These are phyloP conservation scores for Pseudogymnoascus sp. DNA, from an alignment of 2,329 filamentous ascomycete species.

Conservation along the genomic window DNA sequence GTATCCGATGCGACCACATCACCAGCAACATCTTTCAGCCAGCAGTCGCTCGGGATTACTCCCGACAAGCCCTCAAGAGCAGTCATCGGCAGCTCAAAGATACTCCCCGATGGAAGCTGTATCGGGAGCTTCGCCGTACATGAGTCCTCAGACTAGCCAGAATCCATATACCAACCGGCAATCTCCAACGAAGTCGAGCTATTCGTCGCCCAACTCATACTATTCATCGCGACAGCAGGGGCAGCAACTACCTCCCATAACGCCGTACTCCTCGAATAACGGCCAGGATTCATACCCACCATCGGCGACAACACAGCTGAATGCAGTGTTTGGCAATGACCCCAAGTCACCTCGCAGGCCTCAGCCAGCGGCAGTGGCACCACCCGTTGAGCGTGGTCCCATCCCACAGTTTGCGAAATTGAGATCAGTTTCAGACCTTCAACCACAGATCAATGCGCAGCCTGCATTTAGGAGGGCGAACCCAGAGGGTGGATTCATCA, in stretches of 20 bases:
- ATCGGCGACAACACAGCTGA: conserved; percentile 61
- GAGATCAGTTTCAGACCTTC: conserved; percentile 61
- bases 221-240: conserved; percentile 37
- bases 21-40: conserved; percentile 60
- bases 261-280: conserved; percentile 57
- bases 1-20: conserved; percentile 71
- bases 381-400: conserved; percentile 48
- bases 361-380: conserved; percentile 37
- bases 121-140: conserved; percentile 72
- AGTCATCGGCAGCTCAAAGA: conserved; percentile 75
- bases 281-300: conserved; percentile 55
- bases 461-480: conserved; percentile 88
- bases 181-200: conserved; percentile 66
- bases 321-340: conserved; percentile 51
- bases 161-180: conserved; percentile 52
- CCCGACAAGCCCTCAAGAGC: conserved; percentile 63
- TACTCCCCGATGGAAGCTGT: conserved; percentile 94
- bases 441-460: conserved; percentile 75
- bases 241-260: conserved; percentile 67
- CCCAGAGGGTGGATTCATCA: conserved; percentile 95
- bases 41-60: conserved; percentile 47
- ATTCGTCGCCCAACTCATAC: conserved; percentile 50
- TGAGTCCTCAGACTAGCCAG: conserved; percentile 48
- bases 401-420: conserved; percentile 85
- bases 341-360: conserved; percentile 50